Evolutionary conservation across 257 asterid species (phyloP).

Genomic region (Solanum acaule): DNA sequence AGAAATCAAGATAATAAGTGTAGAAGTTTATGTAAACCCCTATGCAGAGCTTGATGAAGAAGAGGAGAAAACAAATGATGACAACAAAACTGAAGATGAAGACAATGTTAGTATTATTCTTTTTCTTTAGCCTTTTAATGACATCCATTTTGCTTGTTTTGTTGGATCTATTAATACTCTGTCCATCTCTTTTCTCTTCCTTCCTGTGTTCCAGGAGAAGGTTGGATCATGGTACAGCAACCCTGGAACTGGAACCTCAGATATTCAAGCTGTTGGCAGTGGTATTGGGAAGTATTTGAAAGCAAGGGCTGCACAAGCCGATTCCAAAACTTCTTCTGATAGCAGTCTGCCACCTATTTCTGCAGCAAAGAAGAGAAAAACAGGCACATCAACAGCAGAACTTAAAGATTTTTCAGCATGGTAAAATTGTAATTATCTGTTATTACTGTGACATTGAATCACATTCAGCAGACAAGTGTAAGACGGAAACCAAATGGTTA

Average conservation of each 20-base stretch:
- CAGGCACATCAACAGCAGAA: constrained; percentile 31
- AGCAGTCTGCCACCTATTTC: constrained; percentile 30
- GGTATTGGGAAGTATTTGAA: constrained; percentile 83
- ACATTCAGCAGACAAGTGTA: background rate
- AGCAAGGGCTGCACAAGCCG: constrained; percentile 26
- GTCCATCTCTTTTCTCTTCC: background rate
- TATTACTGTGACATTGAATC: background rate
- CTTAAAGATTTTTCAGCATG: constrained; percentile 75
- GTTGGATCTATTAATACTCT: background rate
- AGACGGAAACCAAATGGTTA: background rate
- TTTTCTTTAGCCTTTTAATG: background rate
- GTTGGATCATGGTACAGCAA: constrained; percentile 95
- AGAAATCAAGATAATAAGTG: constrained; percentile 76
- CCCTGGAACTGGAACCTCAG: constrained; percentile 49
- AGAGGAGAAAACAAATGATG: constrained; percentile 42
- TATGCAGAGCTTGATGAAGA: constrained; percentile 75
- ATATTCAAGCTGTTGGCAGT: constrained; percentile 36
- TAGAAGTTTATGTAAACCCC: constrained; percentile 76
- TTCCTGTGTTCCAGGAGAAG: constrained; percentile 51
- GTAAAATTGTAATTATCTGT: constrained; percentile 22
- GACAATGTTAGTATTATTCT: constrained; percentile 44
- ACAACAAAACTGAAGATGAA: constrained; percentile 49
- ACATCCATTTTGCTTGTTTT: background rate
- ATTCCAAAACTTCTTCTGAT: constrained; percentile 26
- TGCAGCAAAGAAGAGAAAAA: constrained; percentile 60